Base-by-base conservation (phyloP, 139 green algal species). In the Monoraphidium neglectum region DNA sequence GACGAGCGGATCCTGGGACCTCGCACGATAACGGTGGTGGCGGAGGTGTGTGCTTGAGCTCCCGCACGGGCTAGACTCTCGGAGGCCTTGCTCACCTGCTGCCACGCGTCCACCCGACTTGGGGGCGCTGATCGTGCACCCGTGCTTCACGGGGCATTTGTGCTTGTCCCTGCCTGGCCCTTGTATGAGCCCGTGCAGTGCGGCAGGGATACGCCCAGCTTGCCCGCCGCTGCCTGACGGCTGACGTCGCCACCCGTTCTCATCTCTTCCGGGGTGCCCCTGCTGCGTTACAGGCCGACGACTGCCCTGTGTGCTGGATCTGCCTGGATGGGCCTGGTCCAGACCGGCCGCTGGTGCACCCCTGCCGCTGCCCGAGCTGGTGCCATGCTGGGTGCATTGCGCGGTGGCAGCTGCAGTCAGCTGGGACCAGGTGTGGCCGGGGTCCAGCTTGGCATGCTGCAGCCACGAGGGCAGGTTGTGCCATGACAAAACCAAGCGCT, bases 391-490 rank as follows among this genome's bases (percentile, higher is more conserved):
- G 47, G 2, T 96, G 92, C 78, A 78, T 96, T 49, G 92, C 91
- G 16, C 82, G 92, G 2, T 97, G 92, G 92, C 90, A 96, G 80
- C 87, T 97, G 56, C 91, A 97, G 80, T 91, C 78, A 24, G 93
- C 92, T 4, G 93, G 93, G 37, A 90, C 88, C 28, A 89, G 90
- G 91, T 92, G 77, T 68, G 85, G 1, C 13, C 15, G n/a, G n/a
- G n/a, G n/a, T n/a, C n/a, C n/a, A n/a, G n/a, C n/a, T n/a, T n/a
- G n/a, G n/a, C n/a, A n/a, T 24, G n/a, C 30, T 33, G 69, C 30
- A 23, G 32, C 51, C 67, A 12, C 8, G 43, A 12, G 43, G 43
- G 8, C 43, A 51, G 12, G 43, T 8, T 8, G 43, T 51, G 43
- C 43, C 43, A 12, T 51, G 43, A 12, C n/a, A n/a, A n/a, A n/a